Evolutionary conservation across 2,329 filamentous ascomycete species (phyloP).

Genomic region (Sclerotinia minor): DNA sequence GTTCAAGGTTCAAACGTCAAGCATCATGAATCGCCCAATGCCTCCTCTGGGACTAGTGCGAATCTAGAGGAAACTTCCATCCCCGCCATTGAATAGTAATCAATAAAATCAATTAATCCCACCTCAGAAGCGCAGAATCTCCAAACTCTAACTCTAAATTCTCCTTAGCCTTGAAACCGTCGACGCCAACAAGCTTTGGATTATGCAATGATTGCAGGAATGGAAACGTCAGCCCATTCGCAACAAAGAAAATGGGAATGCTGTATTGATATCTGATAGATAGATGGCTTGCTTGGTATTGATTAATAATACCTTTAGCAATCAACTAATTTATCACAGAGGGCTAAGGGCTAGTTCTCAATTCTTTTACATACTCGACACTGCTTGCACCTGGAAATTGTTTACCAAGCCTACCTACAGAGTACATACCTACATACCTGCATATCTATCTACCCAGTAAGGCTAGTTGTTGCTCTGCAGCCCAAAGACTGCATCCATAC

Average conservation of each 20-base stretch:
- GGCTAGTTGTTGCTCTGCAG: no score
- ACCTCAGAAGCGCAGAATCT: no score
- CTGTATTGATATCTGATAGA: no score
- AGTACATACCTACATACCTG: not conserved
- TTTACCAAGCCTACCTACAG: not conserved
- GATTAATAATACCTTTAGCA: slow-evolving; percentile 1
- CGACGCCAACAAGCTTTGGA: not conserved
- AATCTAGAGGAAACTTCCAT: no score
- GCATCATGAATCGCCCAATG: not conserved
- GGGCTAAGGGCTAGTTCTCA: no score
- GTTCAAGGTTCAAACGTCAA: no score
- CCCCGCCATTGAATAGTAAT: no score
- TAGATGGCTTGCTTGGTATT: not conserved
- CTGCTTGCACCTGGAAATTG: no score
- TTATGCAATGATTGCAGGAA: not conserved
- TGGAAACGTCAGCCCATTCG: not conserved
- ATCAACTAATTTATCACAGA: not conserved
- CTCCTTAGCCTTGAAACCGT: no score
- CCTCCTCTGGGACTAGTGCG: not conserved
- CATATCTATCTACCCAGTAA: not conserved
- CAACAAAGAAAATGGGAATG: not conserved
- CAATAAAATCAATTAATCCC: no score
- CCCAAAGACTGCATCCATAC: not conserved
- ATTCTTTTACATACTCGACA: no score
- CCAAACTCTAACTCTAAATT: not conserved